phyloP scores from a whole-genome alignment of 2,329 filamentous ascomycete genomes.

The Claviceps africana region DNA sequence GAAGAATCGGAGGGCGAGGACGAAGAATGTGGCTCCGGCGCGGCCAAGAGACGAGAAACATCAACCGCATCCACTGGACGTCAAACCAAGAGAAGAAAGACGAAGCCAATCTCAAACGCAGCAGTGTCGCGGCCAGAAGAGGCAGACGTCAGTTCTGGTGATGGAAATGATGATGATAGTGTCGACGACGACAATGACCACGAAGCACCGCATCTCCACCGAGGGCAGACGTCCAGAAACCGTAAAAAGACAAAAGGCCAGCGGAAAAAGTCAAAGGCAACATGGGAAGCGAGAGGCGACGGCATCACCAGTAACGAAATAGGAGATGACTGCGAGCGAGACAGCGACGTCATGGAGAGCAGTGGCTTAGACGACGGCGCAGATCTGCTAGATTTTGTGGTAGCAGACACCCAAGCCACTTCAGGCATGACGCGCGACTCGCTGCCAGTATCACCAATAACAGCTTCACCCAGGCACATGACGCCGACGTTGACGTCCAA shows the following conservation, averaged over 20 bases:
- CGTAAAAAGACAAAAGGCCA: slow-evolving; percentile 12
- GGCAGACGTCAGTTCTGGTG: slow-evolving; percentile 10
- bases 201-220: neutral
- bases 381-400: slow-evolving; percentile 43
- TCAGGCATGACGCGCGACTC: slow-evolving; percentile 24
- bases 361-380: slow-evolving; percentile 34
- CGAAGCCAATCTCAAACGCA: neutral
- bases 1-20: slow-evolving; percentile 13
- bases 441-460: slow-evolving; percentile 15
- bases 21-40: slow-evolving; percentile 1
- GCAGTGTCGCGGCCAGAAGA: slow-evolving; percentile 5
- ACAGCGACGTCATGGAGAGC: slow-evolving; percentile 31
- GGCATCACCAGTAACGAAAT: slow-evolving; percentile 31
- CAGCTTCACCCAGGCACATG: slow-evolving; percentile 8
- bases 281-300: slow-evolving; percentile 11
- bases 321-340: slow-evolving; percentile 37
- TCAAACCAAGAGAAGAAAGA: slow-evolving; percentile 10
- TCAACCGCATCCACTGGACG: slow-evolving; percentile 2
- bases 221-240: slow-evolving; percentile 4
- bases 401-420: slow-evolving; percentile 30
- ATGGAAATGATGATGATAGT: neutral
- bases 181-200: slow-evolving; percentile 7
- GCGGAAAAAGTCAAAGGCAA: slow-evolving; percentile 10
- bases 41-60: slow-evolving; percentile 1
- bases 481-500: neutral